These are phyloP conservation scores for Fagus crenata DNA, from an alignment of 306 rosid species.

Conservation along the genomic window DNA sequence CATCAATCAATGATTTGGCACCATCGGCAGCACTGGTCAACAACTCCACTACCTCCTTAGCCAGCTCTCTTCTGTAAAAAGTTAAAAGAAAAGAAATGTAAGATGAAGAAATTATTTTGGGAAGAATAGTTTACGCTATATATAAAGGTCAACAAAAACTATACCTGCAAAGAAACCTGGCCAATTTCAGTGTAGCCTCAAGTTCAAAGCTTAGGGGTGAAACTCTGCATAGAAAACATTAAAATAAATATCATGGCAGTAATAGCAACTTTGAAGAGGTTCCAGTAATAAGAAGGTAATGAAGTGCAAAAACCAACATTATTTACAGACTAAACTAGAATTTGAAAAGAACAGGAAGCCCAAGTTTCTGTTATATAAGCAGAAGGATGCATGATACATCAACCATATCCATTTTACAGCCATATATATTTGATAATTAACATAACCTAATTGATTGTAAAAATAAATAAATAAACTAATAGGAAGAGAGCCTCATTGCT, in stretches of 20 bases:
- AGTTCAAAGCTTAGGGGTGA: slow-evolving; percentile 97
- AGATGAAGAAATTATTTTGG: slow-evolving; percentile 2
- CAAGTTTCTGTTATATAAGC: background rate
- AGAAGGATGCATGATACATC: background rate
- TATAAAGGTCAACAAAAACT: slow-evolving; percentile 15
- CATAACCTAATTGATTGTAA: background rate
- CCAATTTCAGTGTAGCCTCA: slow-evolving; percentile 94
- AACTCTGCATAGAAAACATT: slow-evolving; percentile 65
- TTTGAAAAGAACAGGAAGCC: background rate
- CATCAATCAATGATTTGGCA: slow-evolving; percentile 92
- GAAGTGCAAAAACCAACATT: background rate
- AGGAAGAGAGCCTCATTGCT: background rate
- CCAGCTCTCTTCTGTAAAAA: slow-evolving; percentile 75
- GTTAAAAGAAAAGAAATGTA: background rate
- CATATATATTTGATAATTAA: background rate
- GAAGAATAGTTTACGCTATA: background rate
- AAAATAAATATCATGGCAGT: background rate
- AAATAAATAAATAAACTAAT: background rate
- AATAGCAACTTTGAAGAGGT: background rate
- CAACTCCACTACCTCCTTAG: slow-evolving; percentile 88
- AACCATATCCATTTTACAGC: background rate
- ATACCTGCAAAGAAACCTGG: slow-evolving; percentile 95
- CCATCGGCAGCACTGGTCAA: slow-evolving; percentile 95
- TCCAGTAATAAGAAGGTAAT: background rate
- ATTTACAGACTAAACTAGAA: background rate